phyloP scores from a whole-genome alignment of 352 stramenopile species.

The Globisporangium cederbergense region DNA sequence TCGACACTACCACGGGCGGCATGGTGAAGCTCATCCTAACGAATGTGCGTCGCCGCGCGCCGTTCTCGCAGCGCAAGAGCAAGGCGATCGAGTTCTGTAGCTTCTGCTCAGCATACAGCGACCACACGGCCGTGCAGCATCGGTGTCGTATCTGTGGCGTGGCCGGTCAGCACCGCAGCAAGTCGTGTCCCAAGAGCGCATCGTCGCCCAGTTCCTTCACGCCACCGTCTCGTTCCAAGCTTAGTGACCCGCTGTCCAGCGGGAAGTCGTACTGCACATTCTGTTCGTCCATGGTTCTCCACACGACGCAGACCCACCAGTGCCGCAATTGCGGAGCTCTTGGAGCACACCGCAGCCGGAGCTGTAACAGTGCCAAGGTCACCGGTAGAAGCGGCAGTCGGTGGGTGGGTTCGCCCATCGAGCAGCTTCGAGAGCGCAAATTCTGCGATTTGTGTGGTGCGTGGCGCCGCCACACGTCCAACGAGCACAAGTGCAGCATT shows the following conservation, averaged over 20 bases:
- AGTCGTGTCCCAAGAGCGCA: constrained; percentile 32
- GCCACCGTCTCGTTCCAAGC: constrained; percentile 7
- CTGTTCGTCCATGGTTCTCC: constrained; percentile 47
- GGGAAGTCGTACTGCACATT: constrained; percentile 58
- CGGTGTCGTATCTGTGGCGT: constrained; percentile 60
- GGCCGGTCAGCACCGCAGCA: constrained; percentile 57
- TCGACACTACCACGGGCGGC: constrained; percentile 70
- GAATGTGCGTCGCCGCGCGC: constrained; percentile 54
- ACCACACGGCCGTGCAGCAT: constrained; percentile 61
- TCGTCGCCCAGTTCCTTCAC: constrained; percentile 22
- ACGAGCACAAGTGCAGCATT: constrained; percentile 63
- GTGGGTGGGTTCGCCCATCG: constrained; percentile 48
- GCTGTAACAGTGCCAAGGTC: constrained; percentile 28
- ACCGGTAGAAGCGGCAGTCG: constrained; percentile 19
- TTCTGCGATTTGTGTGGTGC: constrained; percentile 61
- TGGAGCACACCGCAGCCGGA: constrained; percentile 55
- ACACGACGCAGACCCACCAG: constrained; percentile 55
- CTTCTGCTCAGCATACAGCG: constrained; percentile 67
- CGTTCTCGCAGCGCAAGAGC: constrained; percentile 29
- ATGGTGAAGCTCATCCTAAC: constrained; percentile 74
- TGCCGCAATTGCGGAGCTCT: constrained; percentile 53
- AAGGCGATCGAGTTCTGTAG: constrained; percentile 61
- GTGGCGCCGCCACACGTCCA: constrained; percentile 47
- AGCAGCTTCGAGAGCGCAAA: constrained; percentile 35
- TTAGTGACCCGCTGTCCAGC: constrained; percentile 7